Percentiles rank a stretch among this genome's conserved stretches.
Evolutionary conservation across 768 basidiomycete genomes (phyloP).

Genomic region (Cubamyces lactineus): DNA sequence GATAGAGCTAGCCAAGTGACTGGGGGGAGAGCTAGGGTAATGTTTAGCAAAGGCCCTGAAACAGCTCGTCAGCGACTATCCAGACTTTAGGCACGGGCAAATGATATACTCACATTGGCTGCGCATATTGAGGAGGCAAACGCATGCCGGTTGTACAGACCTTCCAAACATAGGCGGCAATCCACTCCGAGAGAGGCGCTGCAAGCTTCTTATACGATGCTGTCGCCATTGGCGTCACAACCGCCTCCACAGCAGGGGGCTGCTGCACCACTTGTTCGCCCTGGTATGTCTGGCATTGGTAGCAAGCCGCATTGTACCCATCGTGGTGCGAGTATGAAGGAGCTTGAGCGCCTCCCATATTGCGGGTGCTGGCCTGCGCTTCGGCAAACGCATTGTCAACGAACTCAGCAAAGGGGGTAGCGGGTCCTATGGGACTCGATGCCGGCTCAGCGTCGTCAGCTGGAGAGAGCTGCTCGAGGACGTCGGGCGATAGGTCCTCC

Average conservation of each 20-base stretch:
- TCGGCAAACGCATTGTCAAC: slow-evolving; percentile 72
- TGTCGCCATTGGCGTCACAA: slow-evolving; percentile 54
- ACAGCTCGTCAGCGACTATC: neutral
- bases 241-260: slow-evolving; percentile 44
- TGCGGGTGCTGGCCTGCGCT: slow-evolving; percentile 15
- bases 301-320: slow-evolving; percentile 33
- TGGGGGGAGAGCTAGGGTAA: slow-evolving; percentile 52
- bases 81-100: slow-evolving; percentile 5
- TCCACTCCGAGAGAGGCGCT: slow-evolving; percentile 79
- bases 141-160: slow-evolving; percentile 74
- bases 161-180: slow-evolving; percentile 81
- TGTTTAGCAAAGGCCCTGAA: slow-evolving; percentile 36
- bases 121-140: slow-evolving; percentile 56
- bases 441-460: slow-evolving; percentile 52
- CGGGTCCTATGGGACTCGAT: slow-evolving; percentile 73
- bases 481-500: slow-evolving; percentile 65
- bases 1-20: slow-evolving; percentile 59
- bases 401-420: slow-evolving; percentile 78
- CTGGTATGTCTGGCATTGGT: slow-evolving; percentile 30
- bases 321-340: slow-evolving; percentile 27
- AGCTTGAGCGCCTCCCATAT: slow-evolving; percentile 14
- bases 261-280: slow-evolving; percentile 37
- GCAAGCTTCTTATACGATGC: slow-evolving; percentile 70
- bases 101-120: slow-evolving; percentile 55
- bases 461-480: slow-evolving; percentile 61